Evolutionary conservation across 2,329 filamentous ascomycete species (phyloP).

Genomic region (Malbranchea zuffiana): DNA sequence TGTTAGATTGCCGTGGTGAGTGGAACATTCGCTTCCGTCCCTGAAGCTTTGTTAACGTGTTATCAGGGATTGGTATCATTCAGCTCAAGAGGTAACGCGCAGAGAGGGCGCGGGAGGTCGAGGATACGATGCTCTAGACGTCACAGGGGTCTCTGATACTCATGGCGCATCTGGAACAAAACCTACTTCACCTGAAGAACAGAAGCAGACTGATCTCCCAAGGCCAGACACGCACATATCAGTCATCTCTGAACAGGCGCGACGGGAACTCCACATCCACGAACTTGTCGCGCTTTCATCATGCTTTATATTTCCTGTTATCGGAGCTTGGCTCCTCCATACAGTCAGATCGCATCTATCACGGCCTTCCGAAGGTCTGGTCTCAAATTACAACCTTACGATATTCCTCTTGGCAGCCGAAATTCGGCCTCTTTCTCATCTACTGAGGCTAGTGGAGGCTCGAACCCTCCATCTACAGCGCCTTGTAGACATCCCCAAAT

Average conservation of each 20-base stretch:
- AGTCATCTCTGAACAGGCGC: constrained; percentile 32
- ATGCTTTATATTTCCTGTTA: constrained; percentile 66
- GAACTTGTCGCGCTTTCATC: constrained; percentile 63
- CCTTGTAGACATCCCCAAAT: constrained; percentile 51
- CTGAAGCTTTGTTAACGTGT: constrained; percentile 10
- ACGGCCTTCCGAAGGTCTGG: constrained; percentile 69
- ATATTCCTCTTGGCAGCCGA: constrained; percentile 85
- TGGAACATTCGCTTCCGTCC: background rate
- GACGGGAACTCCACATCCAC: constrained; percentile 57
- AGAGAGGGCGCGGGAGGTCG: constrained; percentile 44
- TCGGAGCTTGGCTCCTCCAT: constrained; percentile 78
- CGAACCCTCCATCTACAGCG: constrained; percentile 74
- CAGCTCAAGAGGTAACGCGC: constrained; percentile 56
- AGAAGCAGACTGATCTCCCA: constrained; percentile 12
- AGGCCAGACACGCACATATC: constrained; percentile 6
- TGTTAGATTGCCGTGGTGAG: constrained; percentile 76
- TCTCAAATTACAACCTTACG: constrained; percentile 86
- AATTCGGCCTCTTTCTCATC: constrained; percentile 67
- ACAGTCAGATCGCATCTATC: constrained; percentile 69
- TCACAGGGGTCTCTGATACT: constrained; percentile 22
- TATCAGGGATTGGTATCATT: constrained; percentile 60
- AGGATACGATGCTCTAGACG: constrained; percentile 17
- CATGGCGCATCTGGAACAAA: constrained; percentile 17
- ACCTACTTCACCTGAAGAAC: constrained; percentile 2
- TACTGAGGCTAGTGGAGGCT: constrained; percentile 67